A percentile compares a stretch with the other conserved stretches of the same genome.
These are phyloP conservation scores for Cyberlindnera galapagoensis DNA, from an alignment of 805 yeast species.

Conservation along the genomic window DNA sequence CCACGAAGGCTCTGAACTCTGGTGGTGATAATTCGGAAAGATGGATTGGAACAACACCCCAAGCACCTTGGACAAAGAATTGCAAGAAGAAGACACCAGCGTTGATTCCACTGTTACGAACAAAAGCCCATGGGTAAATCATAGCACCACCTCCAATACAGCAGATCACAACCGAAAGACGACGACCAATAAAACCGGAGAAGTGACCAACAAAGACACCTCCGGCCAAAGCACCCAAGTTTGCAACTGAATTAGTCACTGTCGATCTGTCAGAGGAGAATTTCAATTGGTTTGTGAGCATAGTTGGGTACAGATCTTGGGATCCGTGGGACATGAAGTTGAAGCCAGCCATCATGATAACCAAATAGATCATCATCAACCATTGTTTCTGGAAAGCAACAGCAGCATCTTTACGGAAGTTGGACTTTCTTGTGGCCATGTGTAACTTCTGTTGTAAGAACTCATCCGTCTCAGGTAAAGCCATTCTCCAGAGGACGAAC, in stretches of 20 bases:
- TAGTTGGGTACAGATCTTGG: constrained; percentile 56
- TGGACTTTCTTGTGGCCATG: constrained; percentile 25
- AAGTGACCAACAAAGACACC: constrained; percentile 51
- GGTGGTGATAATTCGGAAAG: constrained; percentile 57
- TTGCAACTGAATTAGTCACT: constrained; percentile 51
- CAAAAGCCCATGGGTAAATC: constrained; percentile 58
- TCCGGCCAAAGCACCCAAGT: constrained; percentile 52
- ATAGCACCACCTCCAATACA: constrained; percentile 53
- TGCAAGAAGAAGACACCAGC: constrained; percentile 60
- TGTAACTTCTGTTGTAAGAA: constrained; percentile 36
- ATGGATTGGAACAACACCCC: constrained; percentile 64
- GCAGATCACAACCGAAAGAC: constrained; percentile 45
- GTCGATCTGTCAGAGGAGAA: constrained; percentile 40
- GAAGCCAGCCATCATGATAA: constrained; percentile 57
- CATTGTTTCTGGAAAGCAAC: constrained; percentile 42
- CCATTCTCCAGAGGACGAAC: constrained; percentile 35
- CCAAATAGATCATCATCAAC: constrained; percentile 51
- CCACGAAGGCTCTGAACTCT: constrained; percentile 53
- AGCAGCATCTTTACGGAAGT: constrained; percentile 27
- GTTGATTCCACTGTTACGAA: constrained; percentile 39
- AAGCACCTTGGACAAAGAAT: constrained; percentile 61
- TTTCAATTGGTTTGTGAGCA: constrained; percentile 39
- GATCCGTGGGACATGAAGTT: constrained; percentile 59
- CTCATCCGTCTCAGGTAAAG: constrained; percentile 47
- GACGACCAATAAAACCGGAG: constrained; percentile 49